phyloP scores from a whole-genome alignment of 331 rosid species.

The Rosa hybrid region DNA sequence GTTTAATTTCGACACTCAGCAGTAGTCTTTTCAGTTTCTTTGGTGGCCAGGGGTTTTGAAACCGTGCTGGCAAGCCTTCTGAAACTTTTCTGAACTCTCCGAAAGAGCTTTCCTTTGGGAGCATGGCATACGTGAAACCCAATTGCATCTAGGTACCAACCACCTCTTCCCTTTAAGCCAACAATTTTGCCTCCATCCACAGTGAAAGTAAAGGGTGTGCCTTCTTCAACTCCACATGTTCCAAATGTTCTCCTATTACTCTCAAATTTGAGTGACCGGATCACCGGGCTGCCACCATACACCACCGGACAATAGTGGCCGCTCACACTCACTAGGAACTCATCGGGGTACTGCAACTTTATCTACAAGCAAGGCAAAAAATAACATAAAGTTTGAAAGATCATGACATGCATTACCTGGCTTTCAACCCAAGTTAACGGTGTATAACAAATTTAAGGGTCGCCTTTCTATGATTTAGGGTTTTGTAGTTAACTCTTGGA shows the following conservation, averaged over 20 bases:
- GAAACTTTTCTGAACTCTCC: slow-evolving; percentile 37
- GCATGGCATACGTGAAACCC: slow-evolving; percentile 36
- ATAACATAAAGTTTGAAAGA: background rate
- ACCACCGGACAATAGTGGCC: slow-evolving; percentile 52
- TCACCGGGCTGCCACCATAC: slow-evolving; percentile 37
- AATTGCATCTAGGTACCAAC: slow-evolving; percentile 55
- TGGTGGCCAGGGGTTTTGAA: slow-evolving; percentile 33
- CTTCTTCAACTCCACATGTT: slow-evolving; percentile 64
- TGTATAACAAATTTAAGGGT: background rate
- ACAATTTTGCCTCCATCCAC: slow-evolving; percentile 57
- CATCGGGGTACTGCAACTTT: slow-evolving; percentile 37
- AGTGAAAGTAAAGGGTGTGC: slow-evolving; percentile 57
- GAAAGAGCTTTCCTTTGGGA: slow-evolving; percentile 29
- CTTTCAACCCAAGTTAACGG: background rate
- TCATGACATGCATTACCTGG: background rate
- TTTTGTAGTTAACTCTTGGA: background rate
- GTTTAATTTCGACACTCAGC: background rate
- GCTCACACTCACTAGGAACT: slow-evolving; percentile 47
- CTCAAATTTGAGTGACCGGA: slow-evolving; percentile 56
- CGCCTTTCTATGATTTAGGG: background rate
- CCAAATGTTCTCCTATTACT: slow-evolving; percentile 63
- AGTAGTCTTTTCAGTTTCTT: slow-evolving; percentile 8
- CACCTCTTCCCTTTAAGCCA: slow-evolving; percentile 54
- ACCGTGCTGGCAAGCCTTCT: slow-evolving; percentile 36
- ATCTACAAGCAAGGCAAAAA: background rate